phyloP scores from a whole-genome alignment of 257 asterid genomes.

The Solanum sitiens region DNA sequence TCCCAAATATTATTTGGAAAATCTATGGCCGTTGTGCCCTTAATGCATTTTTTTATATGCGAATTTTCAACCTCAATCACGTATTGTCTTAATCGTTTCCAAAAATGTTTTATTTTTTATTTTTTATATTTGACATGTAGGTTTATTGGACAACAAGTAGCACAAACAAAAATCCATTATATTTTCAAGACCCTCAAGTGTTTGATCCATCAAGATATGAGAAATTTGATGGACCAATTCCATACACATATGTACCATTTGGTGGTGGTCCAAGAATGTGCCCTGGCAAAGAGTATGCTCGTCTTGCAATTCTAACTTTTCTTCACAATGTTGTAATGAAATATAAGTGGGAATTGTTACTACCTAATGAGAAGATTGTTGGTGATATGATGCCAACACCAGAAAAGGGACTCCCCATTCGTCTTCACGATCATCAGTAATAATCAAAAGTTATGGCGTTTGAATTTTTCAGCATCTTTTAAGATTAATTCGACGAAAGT shows the following conservation, averaged over 20 bases:
- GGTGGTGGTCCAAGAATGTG: conserved; percentile 80
- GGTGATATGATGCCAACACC: conserved; percentile 89
- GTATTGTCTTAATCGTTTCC: too few relatives aligned
- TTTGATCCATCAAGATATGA: conserved; percentile 60
- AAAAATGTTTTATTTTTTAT: too few relatives aligned
- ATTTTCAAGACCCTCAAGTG: conserved; percentile 43
- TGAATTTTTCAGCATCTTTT: not conserved
- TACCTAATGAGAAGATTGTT: conserved; percentile 50
- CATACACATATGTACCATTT: conserved; percentile 52
- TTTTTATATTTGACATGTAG: conserved; percentile 4
- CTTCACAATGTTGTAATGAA: conserved; percentile 42
- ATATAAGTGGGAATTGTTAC: conserved; percentile 48
- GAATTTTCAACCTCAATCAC: too few relatives aligned
- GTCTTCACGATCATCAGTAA: not conserved
- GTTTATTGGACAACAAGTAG: conserved; percentile 65
- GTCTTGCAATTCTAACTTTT: conserved; percentile 47
- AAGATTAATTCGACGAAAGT: too few relatives aligned
- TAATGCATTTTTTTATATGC: too few relatives aligned
- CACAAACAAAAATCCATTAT: conserved; percentile 38
- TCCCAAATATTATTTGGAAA: too few relatives aligned
- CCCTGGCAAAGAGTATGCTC: conserved; percentile 75
- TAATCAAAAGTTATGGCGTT: not conserved
- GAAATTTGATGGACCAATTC: conserved; percentile 23
- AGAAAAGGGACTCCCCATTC: conserved; percentile 52
- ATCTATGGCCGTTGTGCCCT: too few relatives aligned